phyloP scores from a whole-genome alignment of 2,329 filamentous ascomycete genomes.

The Pestalotiopsis sp. region DNA sequence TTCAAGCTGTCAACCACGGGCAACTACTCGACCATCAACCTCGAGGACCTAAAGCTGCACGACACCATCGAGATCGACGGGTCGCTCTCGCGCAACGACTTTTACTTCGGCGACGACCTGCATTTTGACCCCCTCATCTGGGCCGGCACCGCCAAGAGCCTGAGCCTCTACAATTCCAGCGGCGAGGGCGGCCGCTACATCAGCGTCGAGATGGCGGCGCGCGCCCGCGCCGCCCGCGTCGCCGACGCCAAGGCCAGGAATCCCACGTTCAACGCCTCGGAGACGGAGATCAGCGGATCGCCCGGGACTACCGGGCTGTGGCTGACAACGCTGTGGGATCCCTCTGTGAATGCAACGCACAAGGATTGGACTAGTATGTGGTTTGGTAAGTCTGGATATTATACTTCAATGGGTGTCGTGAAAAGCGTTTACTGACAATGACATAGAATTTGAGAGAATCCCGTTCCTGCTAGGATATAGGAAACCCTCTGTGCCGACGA shows the following conservation, averaged over 20 bases:
- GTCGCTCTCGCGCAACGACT: not conserved
- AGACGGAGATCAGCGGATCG: not conserved
- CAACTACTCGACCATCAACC: not conserved
- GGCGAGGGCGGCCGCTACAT: not conserved
- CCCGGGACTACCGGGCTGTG: not conserved
- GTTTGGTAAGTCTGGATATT: not conserved
- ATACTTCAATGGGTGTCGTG: too few relatives aligned
- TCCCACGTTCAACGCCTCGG: not conserved
- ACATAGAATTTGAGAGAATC: not conserved
- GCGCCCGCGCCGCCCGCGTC: not conserved
- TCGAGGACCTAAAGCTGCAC: not conserved
- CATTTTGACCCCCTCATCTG: not conserved
- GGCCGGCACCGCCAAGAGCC: not conserved
- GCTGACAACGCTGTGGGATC: not conserved
- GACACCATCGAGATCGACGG: constrained; percentile 3
- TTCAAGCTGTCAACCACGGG: not conserved
- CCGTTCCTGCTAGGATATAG: not conserved
- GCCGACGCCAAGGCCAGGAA: not conserved
- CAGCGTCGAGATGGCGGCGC: not conserved
- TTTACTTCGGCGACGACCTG: not conserved
- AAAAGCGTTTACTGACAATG: not conserved
- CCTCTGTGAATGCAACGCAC: not conserved
- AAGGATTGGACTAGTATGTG: not conserved
- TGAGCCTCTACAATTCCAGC: not conserved
- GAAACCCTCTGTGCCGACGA: not conserved